Evolutionary conservation across 2,329 filamentous ascomycete genomes (phyloP).

Genomic region (Neonectria neomacrospora): DNA sequence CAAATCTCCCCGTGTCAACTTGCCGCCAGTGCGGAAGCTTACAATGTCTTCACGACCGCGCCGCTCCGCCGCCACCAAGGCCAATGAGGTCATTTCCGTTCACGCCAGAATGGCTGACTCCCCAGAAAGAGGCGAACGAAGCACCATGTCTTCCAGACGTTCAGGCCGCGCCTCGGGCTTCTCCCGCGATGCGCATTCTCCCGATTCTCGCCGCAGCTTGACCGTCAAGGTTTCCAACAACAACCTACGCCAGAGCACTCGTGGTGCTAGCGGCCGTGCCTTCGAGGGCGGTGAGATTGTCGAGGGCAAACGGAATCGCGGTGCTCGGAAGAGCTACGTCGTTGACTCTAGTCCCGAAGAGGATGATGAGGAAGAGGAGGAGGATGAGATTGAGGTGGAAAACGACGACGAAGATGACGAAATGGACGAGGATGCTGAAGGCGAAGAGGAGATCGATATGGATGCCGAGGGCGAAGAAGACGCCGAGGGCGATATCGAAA

Average conservation of each 20-base stretch:
- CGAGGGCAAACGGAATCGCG: conserved; percentile 63
- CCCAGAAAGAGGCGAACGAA: conserved; percentile 50
- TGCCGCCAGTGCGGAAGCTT: conserved; percentile 38
- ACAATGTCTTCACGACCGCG: conserved; percentile 62
- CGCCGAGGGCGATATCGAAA: conserved; percentile 59
- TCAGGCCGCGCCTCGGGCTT: conserved; percentile 59
- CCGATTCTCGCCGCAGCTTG: conserved; percentile 58
- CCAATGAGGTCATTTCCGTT: conserved; percentile 56
- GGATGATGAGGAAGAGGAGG: conserved; percentile 55
- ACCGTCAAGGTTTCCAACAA: conserved; percentile 64
- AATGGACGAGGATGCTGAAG: conserved; percentile 54
- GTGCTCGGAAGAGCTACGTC: conserved; percentile 69
- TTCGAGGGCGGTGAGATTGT: conserved; percentile 61
- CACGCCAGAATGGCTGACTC: conserved; percentile 56
- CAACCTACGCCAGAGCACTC: conserved; percentile 63
- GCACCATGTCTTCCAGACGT: conserved; percentile 64
- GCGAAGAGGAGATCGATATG: conserved; percentile 51
- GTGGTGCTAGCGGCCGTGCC: conserved; percentile 52
- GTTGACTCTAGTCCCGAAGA: conserved; percentile 66
- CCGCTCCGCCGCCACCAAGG: conserved; percentile 56
- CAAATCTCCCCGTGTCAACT: conserved; percentile 5
- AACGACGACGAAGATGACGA: conserved; percentile 56
- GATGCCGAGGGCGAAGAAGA: conserved; percentile 60
- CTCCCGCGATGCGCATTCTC: conserved; percentile 59
- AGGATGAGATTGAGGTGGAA: conserved; percentile 52